Base-by-base conservation (phyloP, 169 alveolate species). In the Cryptosporidium sp. region DNA sequence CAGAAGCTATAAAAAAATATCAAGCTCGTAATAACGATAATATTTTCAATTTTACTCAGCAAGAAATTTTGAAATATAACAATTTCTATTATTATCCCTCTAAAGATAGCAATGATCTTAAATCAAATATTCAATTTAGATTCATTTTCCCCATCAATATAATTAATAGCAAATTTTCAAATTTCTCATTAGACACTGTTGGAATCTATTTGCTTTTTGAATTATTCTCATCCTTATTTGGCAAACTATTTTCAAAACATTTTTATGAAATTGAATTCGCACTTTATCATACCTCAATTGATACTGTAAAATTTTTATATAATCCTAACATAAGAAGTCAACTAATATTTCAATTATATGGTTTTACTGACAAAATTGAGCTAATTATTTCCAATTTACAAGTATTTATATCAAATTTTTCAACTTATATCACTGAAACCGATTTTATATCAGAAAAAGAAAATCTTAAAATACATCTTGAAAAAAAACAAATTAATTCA, bases 141-240 rank as follows among this genome's bases (percentile, higher is more conserved):
- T 42, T 75, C 16, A 62, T 60, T 8, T 75, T 75, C 31, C 87
- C 87, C 4, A 3, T 61, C 8, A 75, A 58, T 60, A 60, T 18
- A 3, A 18, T 75, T 18, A 31, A 45, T 6, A 21, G 37, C 3
- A 29, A 26, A 16, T 62, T 33, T 14, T 23, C n/a, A 42, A 35
- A 37, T 2, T 37, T 61, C 5, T 18, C 60, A 60, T 3, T 26
- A 3, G 60, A 62, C 51, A 39, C 75, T 8, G n/a, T 33, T n/a
- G 5, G 21, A 60, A 8, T 61, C 23, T 10, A 80, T 44, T 29
- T 80, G 60, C 26, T 60, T 16, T 44, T 58, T 16, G 7, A 7
- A 9, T 26, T 62, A 14, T 37, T 61, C n/a, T 62, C 67, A n/a
- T 16, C 0, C 2, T 14, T 62, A 26, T 9, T 80, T 23, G 14